Conservation (phyloP, 225 moss, liverwort and hornwort species). For the Physcomitrium patens region DNA sequence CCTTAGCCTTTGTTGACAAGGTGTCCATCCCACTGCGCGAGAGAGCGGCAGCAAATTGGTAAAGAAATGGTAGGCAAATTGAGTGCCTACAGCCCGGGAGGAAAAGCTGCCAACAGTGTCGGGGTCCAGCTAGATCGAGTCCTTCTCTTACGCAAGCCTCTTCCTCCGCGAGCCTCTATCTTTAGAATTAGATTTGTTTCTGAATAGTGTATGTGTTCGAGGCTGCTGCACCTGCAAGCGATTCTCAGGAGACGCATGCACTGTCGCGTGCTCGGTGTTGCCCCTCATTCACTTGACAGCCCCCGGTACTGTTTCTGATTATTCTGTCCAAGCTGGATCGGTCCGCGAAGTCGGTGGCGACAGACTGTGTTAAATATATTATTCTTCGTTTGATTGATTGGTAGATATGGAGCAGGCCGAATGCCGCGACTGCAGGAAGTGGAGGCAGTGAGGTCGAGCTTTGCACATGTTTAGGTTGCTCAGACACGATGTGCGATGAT, state of each 20-base stretch:
- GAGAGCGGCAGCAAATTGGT: too few relatives aligned
- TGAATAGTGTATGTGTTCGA: too few relatives aligned
- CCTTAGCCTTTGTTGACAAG: too few relatives aligned
- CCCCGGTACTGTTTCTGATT: too few relatives aligned
- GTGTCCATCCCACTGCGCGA: too few relatives aligned
- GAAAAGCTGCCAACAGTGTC: conserved; percentile 30
- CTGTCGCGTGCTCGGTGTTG: background rate
- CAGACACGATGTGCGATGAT: background rate
- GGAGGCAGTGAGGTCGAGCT: too few relatives aligned
- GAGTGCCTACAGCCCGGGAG: conserved; percentile 1
- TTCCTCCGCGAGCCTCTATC: background rate
- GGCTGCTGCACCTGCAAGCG: too few relatives aligned
- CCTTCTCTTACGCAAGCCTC: background rate
- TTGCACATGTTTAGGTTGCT: too few relatives aligned
- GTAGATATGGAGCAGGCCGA: too few relatives aligned
- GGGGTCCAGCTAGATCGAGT: conserved; percentile 40
- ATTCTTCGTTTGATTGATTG: conserved; percentile 5
- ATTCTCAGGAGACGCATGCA: background rate
- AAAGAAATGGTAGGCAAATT: too few relatives aligned
- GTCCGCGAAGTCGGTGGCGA: conserved; percentile 31
- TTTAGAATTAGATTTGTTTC: background rate
- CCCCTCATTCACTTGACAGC: conserved; percentile 15
- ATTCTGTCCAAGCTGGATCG: conserved; percentile 14
- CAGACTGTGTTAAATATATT: background rate
- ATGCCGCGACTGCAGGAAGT: too few relatives aligned